Percentiles rank a stretch among this genome's conserved stretches.
phyloP scores from a whole-genome alignment of 768 basidiomycete genomes.

The Suillus alpinus region DNA sequence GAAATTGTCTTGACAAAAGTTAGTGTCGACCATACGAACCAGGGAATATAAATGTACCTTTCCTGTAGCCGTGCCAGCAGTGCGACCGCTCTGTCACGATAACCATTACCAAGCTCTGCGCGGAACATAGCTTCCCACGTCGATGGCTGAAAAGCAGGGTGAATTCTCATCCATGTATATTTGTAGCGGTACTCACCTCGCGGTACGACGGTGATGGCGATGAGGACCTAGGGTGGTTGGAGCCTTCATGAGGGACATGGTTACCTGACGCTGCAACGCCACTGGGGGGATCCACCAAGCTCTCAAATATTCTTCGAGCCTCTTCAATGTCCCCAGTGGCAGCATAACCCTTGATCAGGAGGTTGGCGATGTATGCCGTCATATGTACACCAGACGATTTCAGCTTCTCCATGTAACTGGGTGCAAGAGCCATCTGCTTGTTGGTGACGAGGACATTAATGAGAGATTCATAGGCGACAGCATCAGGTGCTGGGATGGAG shows the following conservation, averaged over 20 bases:
- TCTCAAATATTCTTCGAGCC: slow-evolving; percentile 78
- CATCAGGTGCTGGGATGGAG: slow-evolving; percentile 72
- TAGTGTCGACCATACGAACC: slow-evolving; percentile 6
- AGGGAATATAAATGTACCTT: slow-evolving; percentile 44
- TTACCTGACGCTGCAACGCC: slow-evolving; percentile 90
- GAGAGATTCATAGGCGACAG: slow-evolving; percentile 86
- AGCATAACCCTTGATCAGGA: slow-evolving; percentile 57
- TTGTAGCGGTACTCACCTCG: slow-evolving; percentile 20
- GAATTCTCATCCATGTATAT: not conserved
- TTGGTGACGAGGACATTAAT: slow-evolving; percentile 82
- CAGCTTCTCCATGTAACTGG: slow-evolving; percentile 64
- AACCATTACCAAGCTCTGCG: slow-evolving; percentile 79
- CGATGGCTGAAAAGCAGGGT: slow-evolving; percentile 55
- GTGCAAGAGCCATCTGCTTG: slow-evolving; percentile 75
- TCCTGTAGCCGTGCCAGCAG: slow-evolving; percentile 71
- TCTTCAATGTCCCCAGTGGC: slow-evolving; percentile 65
- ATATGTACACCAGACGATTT: slow-evolving; percentile 65
- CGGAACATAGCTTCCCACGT: slow-evolving; percentile 97
- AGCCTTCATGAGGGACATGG: slow-evolving; percentile 65
- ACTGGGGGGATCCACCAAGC: slow-evolving; percentile 71
- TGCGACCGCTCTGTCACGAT: slow-evolving; percentile 63
- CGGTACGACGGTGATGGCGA: slow-evolving; percentile 39
- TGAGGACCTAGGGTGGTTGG: slow-evolving; percentile 27
- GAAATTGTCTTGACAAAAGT: slow-evolving; percentile 54
- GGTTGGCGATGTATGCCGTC: slow-evolving; percentile 94